Conservation (phyloP, 169 alveolate species). For the Neospora caninum region DNA sequence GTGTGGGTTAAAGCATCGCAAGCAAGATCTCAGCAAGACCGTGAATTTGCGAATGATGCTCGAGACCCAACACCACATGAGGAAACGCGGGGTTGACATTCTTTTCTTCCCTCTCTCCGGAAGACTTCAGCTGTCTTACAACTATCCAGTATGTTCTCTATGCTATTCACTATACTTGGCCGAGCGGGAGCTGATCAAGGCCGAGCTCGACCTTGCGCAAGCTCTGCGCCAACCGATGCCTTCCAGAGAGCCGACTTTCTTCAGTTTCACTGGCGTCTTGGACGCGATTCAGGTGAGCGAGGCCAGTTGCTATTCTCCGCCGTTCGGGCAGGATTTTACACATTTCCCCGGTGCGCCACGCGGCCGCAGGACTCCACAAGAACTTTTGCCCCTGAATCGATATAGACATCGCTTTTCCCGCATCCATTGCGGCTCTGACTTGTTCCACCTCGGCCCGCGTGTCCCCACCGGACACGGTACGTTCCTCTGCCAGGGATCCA, state of each 20-base stretch:
- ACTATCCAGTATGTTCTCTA: conserved; percentile 56
- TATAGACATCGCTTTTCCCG: too few species aligned
- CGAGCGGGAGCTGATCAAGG: conserved; percentile 66
- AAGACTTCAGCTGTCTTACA: conserved; percentile 55
- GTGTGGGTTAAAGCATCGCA: conserved; percentile 65
- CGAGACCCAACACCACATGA: conserved; percentile 70
- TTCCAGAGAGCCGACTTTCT: conserved; percentile 45
- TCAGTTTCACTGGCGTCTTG: conserved; percentile 59
- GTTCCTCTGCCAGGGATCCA: too few species aligned
- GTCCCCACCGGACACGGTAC: too few species aligned
- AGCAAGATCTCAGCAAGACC: conserved; percentile 44
- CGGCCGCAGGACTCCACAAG: too few species aligned
- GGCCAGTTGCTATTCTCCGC: background rate
- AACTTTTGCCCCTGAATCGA: too few species aligned
- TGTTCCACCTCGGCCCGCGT: too few species aligned
- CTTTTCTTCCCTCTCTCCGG: conserved; percentile 48
- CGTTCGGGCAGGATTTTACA: background rate
- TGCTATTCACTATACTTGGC: conserved; percentile 68
- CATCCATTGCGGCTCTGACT: too few species aligned
- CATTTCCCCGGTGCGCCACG: too few species aligned
- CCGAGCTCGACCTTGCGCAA: conserved; percentile 66
- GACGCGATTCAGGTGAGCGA: conserved; percentile 62
- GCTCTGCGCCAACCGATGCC: conserved; percentile 63
- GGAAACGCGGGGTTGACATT: conserved; percentile 65
- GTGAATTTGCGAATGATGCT: conserved; percentile 69